phyloP scores from a whole-genome alignment of 768 basidiomycete species.

The Mycena latifolia region DNA sequence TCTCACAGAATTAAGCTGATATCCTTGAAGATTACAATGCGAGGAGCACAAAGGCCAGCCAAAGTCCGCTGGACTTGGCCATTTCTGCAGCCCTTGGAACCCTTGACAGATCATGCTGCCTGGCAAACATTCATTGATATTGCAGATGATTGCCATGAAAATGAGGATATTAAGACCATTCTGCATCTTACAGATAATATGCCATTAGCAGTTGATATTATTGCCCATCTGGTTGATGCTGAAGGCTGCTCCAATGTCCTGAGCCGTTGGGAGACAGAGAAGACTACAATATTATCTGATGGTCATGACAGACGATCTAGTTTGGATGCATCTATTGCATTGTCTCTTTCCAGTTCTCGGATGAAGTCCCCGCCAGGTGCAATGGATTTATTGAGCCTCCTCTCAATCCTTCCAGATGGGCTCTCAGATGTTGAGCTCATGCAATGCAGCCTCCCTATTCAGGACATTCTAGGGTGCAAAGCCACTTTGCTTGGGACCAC shows the following conservation, averaged over 20 bases:
- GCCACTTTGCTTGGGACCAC: background rate
- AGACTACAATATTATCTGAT: background rate
- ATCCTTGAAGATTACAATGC: background rate
- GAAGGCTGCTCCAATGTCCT: background rate
- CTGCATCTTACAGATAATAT: background rate
- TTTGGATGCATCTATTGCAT: background rate
- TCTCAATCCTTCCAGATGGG: background rate
- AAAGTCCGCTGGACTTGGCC: background rate
- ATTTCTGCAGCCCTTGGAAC: background rate
- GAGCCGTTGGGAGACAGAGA: background rate
- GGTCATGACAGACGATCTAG: background rate
- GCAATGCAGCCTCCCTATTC: background rate
- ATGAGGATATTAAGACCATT: background rate
- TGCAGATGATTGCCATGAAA: background rate
- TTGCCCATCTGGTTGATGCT: background rate
- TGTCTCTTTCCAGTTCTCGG: background rate
- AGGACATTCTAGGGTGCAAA: background rate
- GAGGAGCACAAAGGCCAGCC: background rate
- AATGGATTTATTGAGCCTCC: background rate
- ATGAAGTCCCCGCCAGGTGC: background rate
- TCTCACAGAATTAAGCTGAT: too few relatives aligned
- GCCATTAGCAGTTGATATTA: background rate
- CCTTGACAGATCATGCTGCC: background rate
- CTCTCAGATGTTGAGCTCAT: background rate
- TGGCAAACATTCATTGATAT: background rate